Evolutionary conservation across 805 yeast genomes (phyloP).

Genomic region (Kodamaea hsintzibuensis): DNA sequence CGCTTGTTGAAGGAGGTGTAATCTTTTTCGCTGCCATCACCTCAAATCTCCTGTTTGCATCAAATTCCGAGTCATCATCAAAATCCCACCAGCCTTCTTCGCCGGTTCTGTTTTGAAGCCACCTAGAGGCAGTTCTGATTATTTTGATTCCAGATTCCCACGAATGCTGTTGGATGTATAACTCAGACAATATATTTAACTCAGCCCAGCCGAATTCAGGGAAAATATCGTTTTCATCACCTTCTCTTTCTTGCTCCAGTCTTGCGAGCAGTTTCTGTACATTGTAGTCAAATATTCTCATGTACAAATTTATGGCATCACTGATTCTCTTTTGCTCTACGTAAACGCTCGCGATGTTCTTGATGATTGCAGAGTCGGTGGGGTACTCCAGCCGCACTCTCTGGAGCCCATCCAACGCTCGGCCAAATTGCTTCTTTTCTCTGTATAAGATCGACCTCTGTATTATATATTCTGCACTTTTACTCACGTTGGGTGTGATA

Average conservation of each 20-base stretch:
- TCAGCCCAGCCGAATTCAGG: slow-evolving; percentile 85
- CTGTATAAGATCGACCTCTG: slow-evolving; percentile 68
- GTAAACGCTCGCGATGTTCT: slow-evolving; percentile 55
- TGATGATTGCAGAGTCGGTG: slow-evolving; percentile 54
- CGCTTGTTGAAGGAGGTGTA: slow-evolving; percentile 13
- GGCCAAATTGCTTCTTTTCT: slow-evolving; percentile 62
- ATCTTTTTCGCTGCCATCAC: slow-evolving; percentile 25
- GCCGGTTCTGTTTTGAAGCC: slow-evolving; percentile 71
- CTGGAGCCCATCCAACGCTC: slow-evolving; percentile 75
- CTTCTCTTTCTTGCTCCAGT: slow-evolving; percentile 27
- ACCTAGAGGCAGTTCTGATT: slow-evolving; percentile 72
- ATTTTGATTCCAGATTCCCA: slow-evolving; percentile 63
- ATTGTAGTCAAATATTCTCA: slow-evolving; percentile 62
- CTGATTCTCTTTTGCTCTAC: slow-evolving; percentile 59
- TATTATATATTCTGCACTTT: slow-evolving; percentile 47
- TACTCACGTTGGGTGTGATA: slow-evolving; percentile 43
- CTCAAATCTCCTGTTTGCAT: slow-evolving; percentile 62
- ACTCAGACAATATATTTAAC: slow-evolving; percentile 78
- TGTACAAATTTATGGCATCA: slow-evolving; percentile 75
- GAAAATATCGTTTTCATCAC: slow-evolving; percentile 13
- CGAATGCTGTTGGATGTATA: slow-evolving; percentile 68
- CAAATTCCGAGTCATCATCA: slow-evolving; percentile 80
- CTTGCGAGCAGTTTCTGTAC: slow-evolving; percentile 28
- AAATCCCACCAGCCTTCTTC: slow-evolving; percentile 68
- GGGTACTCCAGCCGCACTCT: slow-evolving; percentile 57